Conservation (phyloP, 768 basidiomycete species). For the Pholiota microspora region DNA sequence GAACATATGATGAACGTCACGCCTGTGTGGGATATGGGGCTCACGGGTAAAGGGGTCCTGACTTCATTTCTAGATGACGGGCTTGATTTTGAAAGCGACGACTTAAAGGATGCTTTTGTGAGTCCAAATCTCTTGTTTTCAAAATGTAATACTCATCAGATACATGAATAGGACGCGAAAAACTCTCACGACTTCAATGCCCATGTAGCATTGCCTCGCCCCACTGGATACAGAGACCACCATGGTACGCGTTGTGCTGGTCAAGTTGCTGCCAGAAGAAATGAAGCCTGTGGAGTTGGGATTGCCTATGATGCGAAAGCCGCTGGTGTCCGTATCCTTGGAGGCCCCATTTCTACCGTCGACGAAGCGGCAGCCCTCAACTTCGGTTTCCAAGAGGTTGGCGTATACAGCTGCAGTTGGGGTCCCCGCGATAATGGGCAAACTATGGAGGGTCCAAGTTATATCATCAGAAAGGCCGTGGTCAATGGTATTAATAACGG, state of each 20-base stretch:
- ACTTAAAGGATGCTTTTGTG: conserved; percentile 90
- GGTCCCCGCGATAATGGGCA: conserved; percentile 93
- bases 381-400: conserved; percentile 85
- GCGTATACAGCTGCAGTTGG: conserved; percentile 95
- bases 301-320: conserved; percentile 89
- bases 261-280: conserved; percentile 90
- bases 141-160: background rate
- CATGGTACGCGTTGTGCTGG: conserved; percentile 98
- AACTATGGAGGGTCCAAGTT: conserved; percentile 90
- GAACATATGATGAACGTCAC: conserved; percentile 90
- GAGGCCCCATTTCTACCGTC: conserved; percentile 87
- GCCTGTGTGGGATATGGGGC: conserved; percentile 83
- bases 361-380: conserved; percentile 96
- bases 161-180: conserved; percentile 61
- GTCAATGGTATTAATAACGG: conserved; percentile 91
- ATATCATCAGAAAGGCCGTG: conserved; percentile 90
- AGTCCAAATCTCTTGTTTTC: conserved; percentile 28
- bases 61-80: conserved; percentile 93
- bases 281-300: conserved; percentile 90
- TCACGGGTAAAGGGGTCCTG: conserved; percentile 83
- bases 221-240: conserved; percentile 82
- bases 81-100: conserved; percentile 81
- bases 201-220: conserved; percentile 81
- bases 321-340: conserved; percentile 92
- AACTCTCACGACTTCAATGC: conserved; percentile 97